Evolutionary conservation across 2,329 filamentous ascomycete species (phyloP), one percentile per base, ranked within the genome.

Genomic region (Fusarium odoratissimum): DNA sequence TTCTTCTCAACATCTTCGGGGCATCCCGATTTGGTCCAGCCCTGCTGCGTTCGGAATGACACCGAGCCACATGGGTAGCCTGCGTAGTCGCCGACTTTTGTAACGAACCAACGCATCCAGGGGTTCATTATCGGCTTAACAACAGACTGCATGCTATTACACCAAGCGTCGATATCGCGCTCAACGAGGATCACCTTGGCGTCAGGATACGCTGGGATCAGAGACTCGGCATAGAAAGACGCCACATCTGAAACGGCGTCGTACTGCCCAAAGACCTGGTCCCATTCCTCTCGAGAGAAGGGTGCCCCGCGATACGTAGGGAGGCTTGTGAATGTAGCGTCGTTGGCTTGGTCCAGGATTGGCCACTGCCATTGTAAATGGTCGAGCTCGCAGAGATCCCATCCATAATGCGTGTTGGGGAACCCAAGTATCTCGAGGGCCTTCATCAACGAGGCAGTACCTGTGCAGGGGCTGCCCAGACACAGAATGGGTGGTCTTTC

Each of bases 171-270:
- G 19, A 79, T 71, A 37, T 80, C 75, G n/a, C 78, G 75, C 14
- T 77, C 67, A 14, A 74, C 72, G 3, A 80, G 72, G 14, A 80
- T 70, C 12, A 80, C 72, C 25, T 78, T 78, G 7, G 79, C 78
- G 0, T 79, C 74, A 1, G 78, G 78, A 9, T 80, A 81, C 0
- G 75, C 75, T 5, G 54, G 58, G 30, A 79, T 75, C 5, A 81
- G 54, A 28, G 75, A 67, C 17, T 71, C 56, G 2, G 76, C 72
- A 21, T 71, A 78, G 25, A 74, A 64, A n/a, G 69, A 69, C 0
- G 73, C 72, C 14, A 79, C 25, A 40, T 80, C 79, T 1, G 78
- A 78, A 4, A 76, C 59, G 6, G 75, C 76, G 28, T 80, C 75
- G 56, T 72, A 77, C 3, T 62, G 31, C 3, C 73, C 74, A 28